Base-by-base conservation (phyloP, 371 early-diverging fungal species). In the Mucor saturninus region DNA sequence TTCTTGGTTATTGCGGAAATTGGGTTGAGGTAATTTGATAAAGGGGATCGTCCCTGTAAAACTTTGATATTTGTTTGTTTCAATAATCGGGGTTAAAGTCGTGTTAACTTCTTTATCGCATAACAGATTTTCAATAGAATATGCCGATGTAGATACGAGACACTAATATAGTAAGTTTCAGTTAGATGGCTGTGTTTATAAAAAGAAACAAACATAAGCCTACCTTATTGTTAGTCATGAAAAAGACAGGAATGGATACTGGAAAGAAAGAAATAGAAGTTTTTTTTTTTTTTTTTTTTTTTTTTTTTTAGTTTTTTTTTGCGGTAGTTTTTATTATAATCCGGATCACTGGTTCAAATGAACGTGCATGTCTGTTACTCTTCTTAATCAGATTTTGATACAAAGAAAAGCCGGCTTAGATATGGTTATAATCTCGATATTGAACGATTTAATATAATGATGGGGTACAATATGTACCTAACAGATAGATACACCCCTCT, bases 241-340 rank as follows among this genome's bases (percentile, higher is more conserved):
- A 46, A 46, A 46, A 46, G 26, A 46, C 21, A 5, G 46, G 46
- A 46, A 46, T 46, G 26, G 46, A 21, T 46, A 46, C 46, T 46
- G 8, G n/a, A 42, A 46, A 46, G 26, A 46, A 46, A 46, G 46
- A 46, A 21, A 21, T 21, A 46, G 21, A 46, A 46, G 21, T 21
- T 21, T 21, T 21, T 21, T 21, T 21, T 21, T 21, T 21, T 21
- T 21, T 21, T 21, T 28, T 21, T 21, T 21, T 21, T 5, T 21
- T 46, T 46, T 21, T 21, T 21, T 21, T 21, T 21, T 28, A 46
- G 5, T 21, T 21, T 21, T 21, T 5, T 21, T 46, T 46, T 8
- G 8, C 35, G 8, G 35, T 35, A 35, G 26, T 21, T 46, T 46
- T 8, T 46, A 21, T 46, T 46, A 21, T n/a, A 21, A 46, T 46